Base-by-base conservation (phyloP, 2,329 filamentous ascomycete genomes). In the Penicillium sp. region DNA sequence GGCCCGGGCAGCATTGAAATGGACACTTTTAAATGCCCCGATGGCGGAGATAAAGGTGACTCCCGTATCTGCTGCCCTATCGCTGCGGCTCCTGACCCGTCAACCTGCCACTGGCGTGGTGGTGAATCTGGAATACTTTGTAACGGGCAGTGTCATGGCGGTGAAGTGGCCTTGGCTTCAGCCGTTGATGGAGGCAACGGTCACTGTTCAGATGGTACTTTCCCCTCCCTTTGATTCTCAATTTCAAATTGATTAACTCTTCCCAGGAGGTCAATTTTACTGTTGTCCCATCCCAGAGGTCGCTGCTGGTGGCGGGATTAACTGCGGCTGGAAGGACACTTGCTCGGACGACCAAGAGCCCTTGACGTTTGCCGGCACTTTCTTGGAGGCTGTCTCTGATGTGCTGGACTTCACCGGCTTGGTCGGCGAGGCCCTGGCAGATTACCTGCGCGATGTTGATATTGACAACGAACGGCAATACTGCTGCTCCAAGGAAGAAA, bases 141-240 rank as follows among this genome's bases (percentile, higher is more conserved):
- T 27, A 60, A 60, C 27, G 55, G 57, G 8, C 52, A 53, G 14
- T 60, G 57, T 14, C 57, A 60, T 36, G 45, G 48, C 21, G 57
- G 57, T 13, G 57, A 60, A 32, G 57, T 57, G 7, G 50, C 55
- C 32, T 3, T 54, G 21, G 29, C 48, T n/a, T 52, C 48, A 3
- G 43, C 46, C 7, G 24, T 45, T 0, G 34, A 52, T 29, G 52
- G 51, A 40, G 48, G 48, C 8, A 52, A 52, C 14, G 50, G 50
- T 4, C 42, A 50, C 40, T 56, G 50, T 14, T 38, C 42, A 13
- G 54, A 56, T 48, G 50, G 50, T 50, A 56, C 22, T 29, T 18
- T 47, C 48, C 21, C 24, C 18, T 29, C 29, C 29, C 29, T 31
- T 31, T 10, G 6, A 31, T 31, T 31, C 29, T 31, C 7, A 31